Evolutionary conservation across 352 stramenopile genomes (phyloP), one percentile per base, ranked within the genome.

Genomic region (Saprolegnia parasitica): DNA sequence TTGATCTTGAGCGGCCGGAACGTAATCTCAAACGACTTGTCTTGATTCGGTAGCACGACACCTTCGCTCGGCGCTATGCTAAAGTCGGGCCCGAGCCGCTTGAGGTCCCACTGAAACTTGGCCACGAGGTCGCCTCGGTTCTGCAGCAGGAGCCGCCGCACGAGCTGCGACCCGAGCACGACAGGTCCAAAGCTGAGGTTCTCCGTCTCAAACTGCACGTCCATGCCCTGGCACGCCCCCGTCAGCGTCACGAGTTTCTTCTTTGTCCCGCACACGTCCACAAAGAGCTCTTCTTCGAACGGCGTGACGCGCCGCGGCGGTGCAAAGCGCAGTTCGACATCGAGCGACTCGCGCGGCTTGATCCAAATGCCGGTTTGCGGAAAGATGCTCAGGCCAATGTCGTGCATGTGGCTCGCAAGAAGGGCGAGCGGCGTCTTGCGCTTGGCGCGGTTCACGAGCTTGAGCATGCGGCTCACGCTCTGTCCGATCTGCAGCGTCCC

Each of bases 121-220:
- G 91, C 81, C 3, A 87, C 73, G 4, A 98, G 65, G 71, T 98
- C 93, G 16, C 93, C 93, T 15, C 81, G 77, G 65, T 98, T 98
- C 64, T 98, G 88, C 50, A 98, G 74, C 20, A 81, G 79, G 21
- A 98, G 66, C 61, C 91, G 90, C 13, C 88, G 79, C 45, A 92
- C 88, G 5, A 96, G 71, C 40, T 91, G 86, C 39, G 84, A 96
- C 10, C 91, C 87, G 6, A 94, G 74, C 39, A 91, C 97, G 2
- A 98, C 90, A 0, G 87, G 78, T 21, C 93, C 93, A 49, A 98
- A 98, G 0, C 87, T 84, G 10, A 98, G 67, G 0, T 82, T 89
- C 65, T 98, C 93, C 4, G 84, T 91, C 58, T 96, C 91, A 0
- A 98, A 78, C 37, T 75, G 74, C 8, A 98, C 84, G 23, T 98